Percentiles rank a stretch among this genome's conserved stretches.
Conservation (phyloP, 441 rosid species). For the Populus hybrid region DNA sequence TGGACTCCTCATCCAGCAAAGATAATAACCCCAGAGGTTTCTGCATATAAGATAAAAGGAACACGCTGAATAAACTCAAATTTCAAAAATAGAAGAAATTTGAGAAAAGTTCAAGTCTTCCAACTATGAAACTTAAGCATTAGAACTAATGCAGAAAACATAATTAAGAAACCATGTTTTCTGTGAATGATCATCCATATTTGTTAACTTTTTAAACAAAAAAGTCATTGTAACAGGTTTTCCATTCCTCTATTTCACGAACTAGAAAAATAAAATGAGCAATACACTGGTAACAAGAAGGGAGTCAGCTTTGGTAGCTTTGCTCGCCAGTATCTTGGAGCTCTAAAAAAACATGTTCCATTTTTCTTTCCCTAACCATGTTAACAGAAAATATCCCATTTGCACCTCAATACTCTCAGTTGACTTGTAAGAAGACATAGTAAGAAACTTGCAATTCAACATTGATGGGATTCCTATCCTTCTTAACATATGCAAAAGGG, state of each 20-base stretch:
- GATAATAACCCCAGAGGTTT: conserved; percentile 90
- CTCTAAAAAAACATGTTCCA: background rate
- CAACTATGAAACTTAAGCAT: background rate
- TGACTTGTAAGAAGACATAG: background rate
- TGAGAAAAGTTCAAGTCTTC: background rate
- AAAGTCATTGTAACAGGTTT: background rate
- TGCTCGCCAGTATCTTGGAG: background rate
- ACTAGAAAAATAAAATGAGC: background rate
- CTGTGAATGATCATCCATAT: background rate
- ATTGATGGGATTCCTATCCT: background rate
- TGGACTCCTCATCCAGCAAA: conserved; percentile 94
- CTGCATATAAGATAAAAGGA: conserved; percentile 42
- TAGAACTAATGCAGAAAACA: background rate
- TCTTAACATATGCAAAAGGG: background rate
- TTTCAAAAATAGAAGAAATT: conserved; percentile 2
- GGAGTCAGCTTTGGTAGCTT: background rate
- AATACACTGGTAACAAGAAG: background rate
- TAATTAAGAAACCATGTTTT: background rate
- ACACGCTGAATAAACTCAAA: conserved; percentile 6
- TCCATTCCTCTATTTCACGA: background rate
- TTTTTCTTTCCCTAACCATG: background rate
- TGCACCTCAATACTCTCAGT: conserved; percentile 1
- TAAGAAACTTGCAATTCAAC: background rate
- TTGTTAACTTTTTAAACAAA: too few species aligned
- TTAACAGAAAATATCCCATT: background rate